Evolutionary conservation across 345 rosid genomes (phyloP).

Genomic region (Acer saccharum): DNA sequence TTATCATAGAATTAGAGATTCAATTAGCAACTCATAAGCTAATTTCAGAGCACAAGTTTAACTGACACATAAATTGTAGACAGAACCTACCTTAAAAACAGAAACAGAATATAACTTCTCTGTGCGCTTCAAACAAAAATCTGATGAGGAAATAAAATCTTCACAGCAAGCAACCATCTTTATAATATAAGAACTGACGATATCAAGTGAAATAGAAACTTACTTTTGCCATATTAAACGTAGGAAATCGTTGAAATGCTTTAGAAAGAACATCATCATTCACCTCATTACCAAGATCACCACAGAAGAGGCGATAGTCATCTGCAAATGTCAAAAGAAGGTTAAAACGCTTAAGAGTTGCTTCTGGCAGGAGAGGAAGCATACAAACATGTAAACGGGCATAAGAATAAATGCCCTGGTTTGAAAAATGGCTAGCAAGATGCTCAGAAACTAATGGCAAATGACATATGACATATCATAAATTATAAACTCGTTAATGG

Average conservation of each 20-base stretch:
- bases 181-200: constrained; percentile 17
- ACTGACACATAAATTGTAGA: constrained; percentile 12
- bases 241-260: constrained; percentile 92
- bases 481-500: neutral
- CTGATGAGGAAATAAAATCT: constrained; percentile 47
- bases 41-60: constrained; percentile 3
- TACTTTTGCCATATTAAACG: constrained; percentile 97
- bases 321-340: constrained; percentile 47
- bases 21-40: constrained; percentile 14
- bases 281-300: constrained; percentile 99
- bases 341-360: neutral
- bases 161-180: constrained; percentile 25
- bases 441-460: constrained; percentile 10
- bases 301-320: constrained; percentile 92
- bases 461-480: neutral
- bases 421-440: neutral
- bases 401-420: neutral
- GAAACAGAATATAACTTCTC: constrained; percentile 37
- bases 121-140: constrained; percentile 56
- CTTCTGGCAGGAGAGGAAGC: neutral
- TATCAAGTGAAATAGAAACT: constrained; percentile 17
- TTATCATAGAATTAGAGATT: neutral
- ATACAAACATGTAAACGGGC: neutral
- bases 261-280: constrained; percentile 98
- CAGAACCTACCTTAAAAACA: constrained; percentile 54